Base-by-base conservation (phyloP, 2,329 filamentous ascomycete species). In the Exophiala bonariae region DNA sequence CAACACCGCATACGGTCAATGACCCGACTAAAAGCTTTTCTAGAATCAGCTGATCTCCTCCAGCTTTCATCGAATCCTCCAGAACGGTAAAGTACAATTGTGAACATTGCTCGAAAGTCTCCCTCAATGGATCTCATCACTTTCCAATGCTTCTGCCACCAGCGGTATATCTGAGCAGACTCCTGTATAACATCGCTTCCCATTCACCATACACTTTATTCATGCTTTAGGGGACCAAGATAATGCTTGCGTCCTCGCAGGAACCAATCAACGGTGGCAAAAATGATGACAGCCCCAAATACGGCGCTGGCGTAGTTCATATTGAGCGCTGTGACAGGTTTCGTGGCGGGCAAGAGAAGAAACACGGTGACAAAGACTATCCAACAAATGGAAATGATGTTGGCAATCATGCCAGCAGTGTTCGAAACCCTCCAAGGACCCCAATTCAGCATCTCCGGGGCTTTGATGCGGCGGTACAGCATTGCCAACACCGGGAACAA, bases 301-400 rank as follows among this genome's bases (percentile, higher is more conserved):
- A 67, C 61, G 3, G 65, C 63, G 0, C 61, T 58, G 0, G 63
- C 57, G 43, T 66, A 68, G 32, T 69, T 69, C 65, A 68, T 68
- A 36, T 66, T 67, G 28, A 53, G 38, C 1, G 58, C 59, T 0
- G 57, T 63, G n/a, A 67, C 64, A 2, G 66, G 66, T 1, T 66
- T 41, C 5, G 55, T 40, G 1, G 59, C 54, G 0, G 65, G 65
- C 31, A 67, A 67, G 8, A 59, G 62, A 11, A 65, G 45, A 55
- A 61, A 62, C 18, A 65, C 50, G 39, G 59, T 60, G 5, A 66
- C 52, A 37, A 61, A 63, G 13, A 55, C 26, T 3, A 59, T 62
- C 41, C 64, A 69, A 4, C 59, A 28, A 23, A 69, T 47, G 3
- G 67, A 61, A 34, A 63, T 63, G 3, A 64, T 46, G 49, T 70